Conservation (phyloP, 257 asterid genomes). For the Solanum piurae region DNA sequence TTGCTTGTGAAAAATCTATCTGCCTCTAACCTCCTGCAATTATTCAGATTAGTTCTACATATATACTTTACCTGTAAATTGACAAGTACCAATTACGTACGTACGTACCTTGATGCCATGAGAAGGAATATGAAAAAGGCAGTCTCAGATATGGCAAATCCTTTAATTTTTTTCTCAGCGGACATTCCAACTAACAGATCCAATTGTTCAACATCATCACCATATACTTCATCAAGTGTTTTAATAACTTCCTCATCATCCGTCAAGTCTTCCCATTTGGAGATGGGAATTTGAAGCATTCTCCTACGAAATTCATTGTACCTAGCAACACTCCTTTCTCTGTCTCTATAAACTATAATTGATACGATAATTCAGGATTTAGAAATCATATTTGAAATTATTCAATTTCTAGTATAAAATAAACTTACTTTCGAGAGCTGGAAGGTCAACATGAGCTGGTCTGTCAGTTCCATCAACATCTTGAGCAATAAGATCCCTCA, state of each 20-base stretch:
- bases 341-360: constrained; percentile 41
- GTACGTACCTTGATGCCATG: constrained; percentile 33
- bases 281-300: constrained; percentile 40
- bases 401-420: not conserved
- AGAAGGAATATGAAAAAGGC: constrained; percentile 46
- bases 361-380: not conserved
- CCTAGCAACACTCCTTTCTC: constrained; percentile 52
- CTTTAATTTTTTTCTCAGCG: constrained; percentile 49
- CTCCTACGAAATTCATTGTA: constrained; percentile 48
- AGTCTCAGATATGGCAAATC: constrained; percentile 59
- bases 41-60: not conserved
- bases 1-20: constrained; percentile 47
- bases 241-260: constrained; percentile 34
- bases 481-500: constrained; percentile 37
- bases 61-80: not conserved
- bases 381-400: too few relatives aligned
- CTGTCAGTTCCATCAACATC: constrained; percentile 37
- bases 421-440: constrained; percentile 47
- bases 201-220: constrained; percentile 40
- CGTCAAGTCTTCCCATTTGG: constrained; percentile 57
- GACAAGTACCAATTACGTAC: too few relatives aligned
- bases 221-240: constrained; percentile 32
- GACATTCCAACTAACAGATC: constrained; percentile 46
- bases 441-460: constrained; percentile 34
- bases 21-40: constrained; percentile 49